A percentile compares a stretch with the other conserved stretches of the same genome.
phyloP scores from a whole-genome alignment of 2,329 filamentous ascomycete species.

The Fusarium robinianum region DNA sequence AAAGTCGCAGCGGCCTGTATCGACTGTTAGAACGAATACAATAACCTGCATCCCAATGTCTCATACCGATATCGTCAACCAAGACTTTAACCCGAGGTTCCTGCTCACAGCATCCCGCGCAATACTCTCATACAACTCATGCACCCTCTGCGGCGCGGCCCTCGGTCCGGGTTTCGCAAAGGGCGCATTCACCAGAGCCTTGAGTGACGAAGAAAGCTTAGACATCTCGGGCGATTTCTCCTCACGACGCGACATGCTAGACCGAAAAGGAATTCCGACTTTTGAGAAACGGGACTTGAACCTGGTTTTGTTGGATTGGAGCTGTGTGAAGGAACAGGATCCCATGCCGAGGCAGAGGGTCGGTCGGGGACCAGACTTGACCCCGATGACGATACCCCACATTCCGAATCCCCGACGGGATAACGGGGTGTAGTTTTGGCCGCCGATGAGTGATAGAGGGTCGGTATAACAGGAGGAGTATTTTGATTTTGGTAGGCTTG shows the following conservation, averaged over 20 bases:
- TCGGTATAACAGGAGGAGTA: conserved; percentile 18
- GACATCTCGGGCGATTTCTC: conserved; percentile 58
- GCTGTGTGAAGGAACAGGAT: too few relatives aligned
- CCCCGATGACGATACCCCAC: conserved; percentile 23
- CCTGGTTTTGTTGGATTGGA: too few relatives aligned
- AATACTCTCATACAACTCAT: conserved; percentile 66
- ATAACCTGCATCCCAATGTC: too few relatives aligned
- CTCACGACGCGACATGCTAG: conserved; percentile 23
- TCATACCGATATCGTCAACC: conserved; percentile 68
- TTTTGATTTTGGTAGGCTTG: neutral
- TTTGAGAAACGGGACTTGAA: too few relatives aligned
- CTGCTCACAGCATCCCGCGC: conserved; percentile 64
- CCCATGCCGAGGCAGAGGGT: too few relatives aligned
- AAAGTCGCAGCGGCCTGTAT: conserved; percentile 76
- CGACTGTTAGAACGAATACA: conserved; percentile 5
- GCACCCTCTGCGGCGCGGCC: conserved; percentile 65
- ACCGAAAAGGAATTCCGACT: neutral
- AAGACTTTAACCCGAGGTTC: conserved; percentile 65
- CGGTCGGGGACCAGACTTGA: conserved; percentile 27
- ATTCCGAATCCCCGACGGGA: conserved; percentile 22
- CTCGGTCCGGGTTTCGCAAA: conserved; percentile 68
- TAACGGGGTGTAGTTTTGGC: conserved; percentile 22
- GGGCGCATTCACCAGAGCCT: conserved; percentile 73
- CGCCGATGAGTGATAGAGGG: conserved; percentile 14
- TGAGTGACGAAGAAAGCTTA: conserved; percentile 72